phyloP scores from a whole-genome alignment of 2,329 filamentous ascomycete genomes.

The Cercospora nicotianae region DNA sequence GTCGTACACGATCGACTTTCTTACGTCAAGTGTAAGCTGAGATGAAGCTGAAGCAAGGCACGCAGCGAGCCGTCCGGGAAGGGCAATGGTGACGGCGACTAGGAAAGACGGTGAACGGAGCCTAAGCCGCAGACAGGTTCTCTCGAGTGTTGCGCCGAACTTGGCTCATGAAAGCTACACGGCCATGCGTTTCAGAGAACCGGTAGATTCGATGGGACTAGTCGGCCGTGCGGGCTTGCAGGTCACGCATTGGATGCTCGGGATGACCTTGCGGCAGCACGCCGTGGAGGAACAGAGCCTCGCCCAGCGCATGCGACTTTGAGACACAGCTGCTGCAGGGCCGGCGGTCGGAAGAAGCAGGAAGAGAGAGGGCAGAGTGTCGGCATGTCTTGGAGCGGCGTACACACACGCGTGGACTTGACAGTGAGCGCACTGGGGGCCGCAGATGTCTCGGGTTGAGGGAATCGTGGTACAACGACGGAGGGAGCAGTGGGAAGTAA shows the following conservation, averaged over 20 bases:
- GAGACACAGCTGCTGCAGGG: conserved; percentile 7
- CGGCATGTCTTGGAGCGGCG: conserved; percentile 9
- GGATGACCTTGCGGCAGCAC: conserved; percentile 18
- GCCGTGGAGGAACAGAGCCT: neutral
- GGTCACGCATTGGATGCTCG: conserved; percentile 6
- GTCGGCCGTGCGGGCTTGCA: neutral
- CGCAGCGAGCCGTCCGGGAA: conserved; percentile 9
- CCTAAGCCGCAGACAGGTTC: neutral
- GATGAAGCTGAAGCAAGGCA: conserved; percentile 15
- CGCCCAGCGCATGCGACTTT: conserved; percentile 13
- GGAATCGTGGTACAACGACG: neutral
- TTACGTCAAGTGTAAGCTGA: neutral
- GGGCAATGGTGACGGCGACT: neutral
- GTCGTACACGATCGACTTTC: neutral
- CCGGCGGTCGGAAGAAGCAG: conserved; percentile 4
- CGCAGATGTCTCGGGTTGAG: neutral
- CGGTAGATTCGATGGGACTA: conserved; percentile 7
- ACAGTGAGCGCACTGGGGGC: neutral
- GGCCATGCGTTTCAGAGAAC: conserved; percentile 7
- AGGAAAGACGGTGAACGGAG: conserved; percentile 13
- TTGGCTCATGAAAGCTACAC: neutral
- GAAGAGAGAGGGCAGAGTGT: conserved; percentile 12
- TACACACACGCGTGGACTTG: neutral
- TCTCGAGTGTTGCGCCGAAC: neutral
- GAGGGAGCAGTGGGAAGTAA: neutral